These are phyloP conservation scores for Wallacemonas sp. DNA, from an alignment of 208 protist genomes.

Conservation along the genomic window DNA sequence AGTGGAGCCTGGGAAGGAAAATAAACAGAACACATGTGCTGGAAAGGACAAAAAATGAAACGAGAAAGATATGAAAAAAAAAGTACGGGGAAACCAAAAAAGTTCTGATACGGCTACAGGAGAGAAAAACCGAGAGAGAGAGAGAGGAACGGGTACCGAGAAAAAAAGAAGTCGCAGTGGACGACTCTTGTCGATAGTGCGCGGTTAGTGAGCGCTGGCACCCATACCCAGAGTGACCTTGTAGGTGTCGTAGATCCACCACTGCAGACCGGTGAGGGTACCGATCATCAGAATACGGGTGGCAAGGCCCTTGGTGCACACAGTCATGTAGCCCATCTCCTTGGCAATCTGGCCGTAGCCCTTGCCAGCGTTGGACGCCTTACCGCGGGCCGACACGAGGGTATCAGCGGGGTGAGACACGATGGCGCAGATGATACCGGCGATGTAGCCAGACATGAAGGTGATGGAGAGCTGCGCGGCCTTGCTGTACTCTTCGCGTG, in stretches of 20 bases:
- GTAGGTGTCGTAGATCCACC: conserved; percentile 87
- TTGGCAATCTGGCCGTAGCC: conserved; percentile 78
- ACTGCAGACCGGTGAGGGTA: conserved; percentile 96
- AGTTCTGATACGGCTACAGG: background rate
- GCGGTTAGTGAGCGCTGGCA: background rate
- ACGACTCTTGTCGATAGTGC: background rate
- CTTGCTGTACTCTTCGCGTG: conserved; percentile 89
- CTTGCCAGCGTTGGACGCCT: conserved; percentile 80
- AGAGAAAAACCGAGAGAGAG: background rate
- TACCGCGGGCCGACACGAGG: conserved; percentile 93
- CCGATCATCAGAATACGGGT: conserved; percentile 97
- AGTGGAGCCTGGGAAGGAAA: background rate
- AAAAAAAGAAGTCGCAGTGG: background rate
- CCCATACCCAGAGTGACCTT: conserved; percentile 5
- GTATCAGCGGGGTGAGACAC: conserved; percentile 97
- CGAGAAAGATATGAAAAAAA: background rate
- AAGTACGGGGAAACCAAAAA: background rate
- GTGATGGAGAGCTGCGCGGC: conserved; percentile 87
- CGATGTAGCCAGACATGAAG: conserved; percentile 94
- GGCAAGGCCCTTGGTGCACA: conserved; percentile 91
- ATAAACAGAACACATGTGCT: background rate
- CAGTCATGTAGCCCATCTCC: conserved; percentile 82
- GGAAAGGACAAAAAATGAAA: background rate
- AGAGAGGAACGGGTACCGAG: background rate
- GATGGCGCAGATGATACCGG: conserved; percentile 94